These are phyloP conservation scores for Scytalidium sp. DNA, from an alignment of 2,329 filamentous ascomycete genomes.

Conservation along the genomic window DNA sequence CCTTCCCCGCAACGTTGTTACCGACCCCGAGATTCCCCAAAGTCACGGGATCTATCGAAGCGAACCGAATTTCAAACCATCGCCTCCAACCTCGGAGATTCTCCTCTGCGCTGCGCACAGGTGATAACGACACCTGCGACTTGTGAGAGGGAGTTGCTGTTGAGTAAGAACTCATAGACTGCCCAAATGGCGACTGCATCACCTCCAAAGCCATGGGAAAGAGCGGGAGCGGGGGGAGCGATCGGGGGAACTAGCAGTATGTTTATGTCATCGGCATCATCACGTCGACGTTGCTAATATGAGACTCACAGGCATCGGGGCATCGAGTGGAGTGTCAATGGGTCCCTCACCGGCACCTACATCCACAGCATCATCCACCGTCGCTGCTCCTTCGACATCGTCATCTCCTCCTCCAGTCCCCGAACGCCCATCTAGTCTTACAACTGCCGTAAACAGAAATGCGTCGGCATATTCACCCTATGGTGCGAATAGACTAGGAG, in stretches of 20 bases:
- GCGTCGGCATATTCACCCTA: conserved; percentile 76
- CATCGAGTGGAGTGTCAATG: conserved; percentile 31
- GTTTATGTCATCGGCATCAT: conserved; percentile 9
- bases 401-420: conserved; percentile 66
- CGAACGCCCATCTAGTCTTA: conserved; percentile 74
- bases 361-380: conserved; percentile 37
- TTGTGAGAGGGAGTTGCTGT: neutral
- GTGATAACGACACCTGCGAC: neutral
- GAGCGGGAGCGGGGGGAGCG: conserved; percentile 57
- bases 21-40: neutral
- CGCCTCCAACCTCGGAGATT: neutral
- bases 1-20: neutral
- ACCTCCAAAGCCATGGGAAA: conserved; percentile 97
- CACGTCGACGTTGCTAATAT: conserved; percentile 6
- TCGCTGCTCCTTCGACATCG: conserved; percentile 34
- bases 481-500: conserved; percentile 52
- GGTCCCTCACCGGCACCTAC: conserved; percentile 37
- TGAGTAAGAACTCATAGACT: neutral
- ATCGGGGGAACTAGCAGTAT: conserved; percentile 24
- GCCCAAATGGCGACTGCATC: conserved; percentile 56
- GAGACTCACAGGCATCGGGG: conserved; percentile 29
- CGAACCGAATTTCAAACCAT: neutral
- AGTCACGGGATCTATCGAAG: neutral
- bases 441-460: conserved; percentile 80
- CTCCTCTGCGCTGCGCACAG: neutral